A percentile compares a stretch with the other conserved stretches of the same genome.
phyloP scores from a whole-genome alignment of 2,329 filamentous ascomycete species.

The Colletotrichum sp. region DNA sequence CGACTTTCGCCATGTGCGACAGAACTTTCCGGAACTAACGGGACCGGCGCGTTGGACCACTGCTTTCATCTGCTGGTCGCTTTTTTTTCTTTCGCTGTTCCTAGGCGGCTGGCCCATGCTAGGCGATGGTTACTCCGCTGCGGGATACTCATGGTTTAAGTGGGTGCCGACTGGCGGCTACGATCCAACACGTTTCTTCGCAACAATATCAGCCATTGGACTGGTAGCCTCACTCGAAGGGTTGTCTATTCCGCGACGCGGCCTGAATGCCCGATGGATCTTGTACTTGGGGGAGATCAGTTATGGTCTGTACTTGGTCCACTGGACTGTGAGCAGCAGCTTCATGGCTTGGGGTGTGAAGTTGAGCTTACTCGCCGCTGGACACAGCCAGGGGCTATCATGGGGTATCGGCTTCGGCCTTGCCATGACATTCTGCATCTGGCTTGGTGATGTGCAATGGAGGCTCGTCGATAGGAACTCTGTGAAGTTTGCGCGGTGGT shows the following conservation, averaged over 20 bases:
- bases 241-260: conserved; percentile 49
- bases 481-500: conserved; percentile 47
- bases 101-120: conserved; percentile 1
- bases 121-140: not conserved
- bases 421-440: conserved; percentile 30
- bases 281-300: conserved; percentile 69
- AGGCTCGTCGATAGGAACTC: conserved; percentile 48
- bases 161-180: conserved; percentile 5
- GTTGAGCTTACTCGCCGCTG: not conserved
- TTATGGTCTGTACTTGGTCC: conserved; percentile 67
- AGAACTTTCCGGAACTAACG: not conserved
- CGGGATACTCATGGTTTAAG: conserved; percentile 12
- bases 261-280: conserved; percentile 63
- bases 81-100: not conserved
- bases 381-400: not conserved
- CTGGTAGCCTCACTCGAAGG: conserved; percentile 2
- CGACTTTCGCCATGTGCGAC: not conserved
- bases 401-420: not conserved
- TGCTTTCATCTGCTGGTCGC: not conserved
- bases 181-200: not conserved
- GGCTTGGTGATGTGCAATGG: conserved; percentile 53
- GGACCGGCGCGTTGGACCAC: not conserved
- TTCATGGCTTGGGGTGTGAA: not conserved
- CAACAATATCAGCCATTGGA: not conserved
- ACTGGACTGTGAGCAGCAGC: conserved; percentile 43